These are phyloP conservation scores for Sarocladium brachiariae DNA, from an alignment of 2,329 filamentous ascomycete genomes.

Conservation along the genomic window DNA sequence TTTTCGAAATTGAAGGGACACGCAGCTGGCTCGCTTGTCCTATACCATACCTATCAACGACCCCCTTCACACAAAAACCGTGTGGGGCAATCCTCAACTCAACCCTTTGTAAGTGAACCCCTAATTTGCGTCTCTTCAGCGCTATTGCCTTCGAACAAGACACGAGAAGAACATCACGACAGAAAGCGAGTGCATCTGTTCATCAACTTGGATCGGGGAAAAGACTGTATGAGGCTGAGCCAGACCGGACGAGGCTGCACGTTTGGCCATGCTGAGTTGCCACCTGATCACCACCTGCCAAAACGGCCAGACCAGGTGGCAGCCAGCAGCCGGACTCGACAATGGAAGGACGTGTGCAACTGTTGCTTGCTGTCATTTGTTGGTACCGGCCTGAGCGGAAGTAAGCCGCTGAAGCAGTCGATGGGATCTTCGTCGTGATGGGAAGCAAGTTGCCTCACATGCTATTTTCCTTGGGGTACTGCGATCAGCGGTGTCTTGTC, in stretches of 20 bases:
- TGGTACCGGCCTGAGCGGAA: no score
- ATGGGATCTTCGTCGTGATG: background rate
- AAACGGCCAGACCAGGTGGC: background rate
- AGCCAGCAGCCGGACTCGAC: background rate
- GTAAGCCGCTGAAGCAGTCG: no score
- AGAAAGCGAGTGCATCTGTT: background rate
- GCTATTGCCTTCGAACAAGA: background rate
- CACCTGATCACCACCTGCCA: background rate
- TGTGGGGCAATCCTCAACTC: background rate
- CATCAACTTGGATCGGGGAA: background rate
- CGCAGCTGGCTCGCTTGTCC: slow-evolving; percentile 7
- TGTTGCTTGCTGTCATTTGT: background rate
- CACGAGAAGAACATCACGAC: background rate
- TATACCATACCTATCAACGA: background rate
- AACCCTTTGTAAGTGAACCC: slow-evolving; percentile 4
- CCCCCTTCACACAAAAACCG: background rate
- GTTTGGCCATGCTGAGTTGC: background rate
- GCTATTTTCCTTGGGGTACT: background rate
- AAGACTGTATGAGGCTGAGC: no score
- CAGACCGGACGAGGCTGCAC: background rate
- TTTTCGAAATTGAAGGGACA: slow-evolving; percentile 4
- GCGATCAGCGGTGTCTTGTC: background rate
- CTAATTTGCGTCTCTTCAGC: background rate
- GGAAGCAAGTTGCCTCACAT: background rate
- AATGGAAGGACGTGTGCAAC: background rate